A percentile compares a stretch with the other conserved stretches of the same genome.
phyloP scores from a whole-genome alignment of 352 stramenopile genomes.

The Blastocystis sp. region DNA sequence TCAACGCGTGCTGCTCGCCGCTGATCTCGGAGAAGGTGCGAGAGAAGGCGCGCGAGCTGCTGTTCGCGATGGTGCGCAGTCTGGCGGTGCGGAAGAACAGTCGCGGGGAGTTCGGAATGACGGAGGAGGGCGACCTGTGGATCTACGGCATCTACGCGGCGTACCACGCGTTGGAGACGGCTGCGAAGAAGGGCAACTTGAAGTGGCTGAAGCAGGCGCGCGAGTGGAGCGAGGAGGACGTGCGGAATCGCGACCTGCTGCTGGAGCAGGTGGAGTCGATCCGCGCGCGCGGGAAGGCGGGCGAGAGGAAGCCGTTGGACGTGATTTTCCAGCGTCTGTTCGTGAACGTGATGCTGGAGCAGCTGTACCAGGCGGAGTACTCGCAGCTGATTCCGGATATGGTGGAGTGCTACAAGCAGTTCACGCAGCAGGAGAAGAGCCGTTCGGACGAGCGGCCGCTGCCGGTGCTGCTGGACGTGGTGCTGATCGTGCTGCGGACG shows the following conservation, averaged over 20 bases:
- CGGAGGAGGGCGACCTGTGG: not conserved
- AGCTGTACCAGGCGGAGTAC: slow-evolving; percentile 7
- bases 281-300: not conserved
- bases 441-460: not conserved
- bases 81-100: not conserved
- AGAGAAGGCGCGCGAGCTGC: not conserved
- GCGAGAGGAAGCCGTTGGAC: not conserved
- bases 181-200: not conserved
- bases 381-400: slow-evolving; percentile 16
- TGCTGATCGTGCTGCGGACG: slow-evolving; percentile 17
- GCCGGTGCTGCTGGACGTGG: slow-evolving; percentile 13
- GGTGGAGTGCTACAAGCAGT: not conserved
- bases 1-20: not conserved
- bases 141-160: not conserved
- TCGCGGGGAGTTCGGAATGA: not conserved
- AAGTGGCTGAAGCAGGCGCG: not conserved
- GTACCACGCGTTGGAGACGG: not conserved
- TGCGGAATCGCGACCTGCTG: not conserved
- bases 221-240: not conserved
- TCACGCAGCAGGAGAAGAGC: not conserved
- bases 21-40: not conserved
- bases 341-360: not conserved
- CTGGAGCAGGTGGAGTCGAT: not conserved
- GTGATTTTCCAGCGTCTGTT: not conserved
- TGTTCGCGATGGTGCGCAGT: not conserved